phyloP scores from a whole-genome alignment of 805 yeast species.

The Wickerhamomyces queroliae region DNA sequence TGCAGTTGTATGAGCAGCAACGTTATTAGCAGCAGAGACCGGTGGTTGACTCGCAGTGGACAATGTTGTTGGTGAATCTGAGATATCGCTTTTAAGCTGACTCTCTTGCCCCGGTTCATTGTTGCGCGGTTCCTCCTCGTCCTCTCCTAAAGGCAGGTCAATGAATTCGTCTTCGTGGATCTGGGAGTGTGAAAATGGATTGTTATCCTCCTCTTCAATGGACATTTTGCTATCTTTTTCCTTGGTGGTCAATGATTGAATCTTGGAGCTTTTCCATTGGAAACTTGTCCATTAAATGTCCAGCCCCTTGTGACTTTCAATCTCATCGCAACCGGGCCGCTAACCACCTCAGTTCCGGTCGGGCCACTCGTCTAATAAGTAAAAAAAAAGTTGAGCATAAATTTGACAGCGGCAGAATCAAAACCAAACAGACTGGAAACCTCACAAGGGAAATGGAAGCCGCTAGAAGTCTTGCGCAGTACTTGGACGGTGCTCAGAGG shows the following conservation, averaged over 20 bases:
- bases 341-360: neutral
- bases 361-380: neutral
- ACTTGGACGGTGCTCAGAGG: conserved; percentile 4
- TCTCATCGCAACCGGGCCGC: neutral
- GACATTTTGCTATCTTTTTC: conserved; percentile 8
- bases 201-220: conserved; percentile 21
- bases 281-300: conserved; percentile 1
- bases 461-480: conserved; percentile 1
- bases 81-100: conserved; percentile 5
- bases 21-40: conserved; percentile 1
- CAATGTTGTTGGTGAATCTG: conserved; percentile 3
- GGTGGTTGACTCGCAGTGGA: conserved; percentile 1
- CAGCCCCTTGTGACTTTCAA: neutral
- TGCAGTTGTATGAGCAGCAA: conserved; percentile 13
- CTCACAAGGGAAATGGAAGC: too few species aligned
- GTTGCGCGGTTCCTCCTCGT: conserved; percentile 12
- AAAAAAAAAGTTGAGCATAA: neutral
- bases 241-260: neutral
- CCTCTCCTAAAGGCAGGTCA: conserved; percentile 18
- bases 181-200: conserved; percentile 15
- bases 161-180: conserved; percentile 19
- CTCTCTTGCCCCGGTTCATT: neutral
- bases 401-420: neutral
- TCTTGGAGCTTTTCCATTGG: too few species aligned
- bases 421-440: neutral